Evolutionary conservation across 1,284 basidiomycete genomes (phyloP), one percentile per base, ranked within the genome.

Genomic region (Apiotrichum gracile): DNA sequence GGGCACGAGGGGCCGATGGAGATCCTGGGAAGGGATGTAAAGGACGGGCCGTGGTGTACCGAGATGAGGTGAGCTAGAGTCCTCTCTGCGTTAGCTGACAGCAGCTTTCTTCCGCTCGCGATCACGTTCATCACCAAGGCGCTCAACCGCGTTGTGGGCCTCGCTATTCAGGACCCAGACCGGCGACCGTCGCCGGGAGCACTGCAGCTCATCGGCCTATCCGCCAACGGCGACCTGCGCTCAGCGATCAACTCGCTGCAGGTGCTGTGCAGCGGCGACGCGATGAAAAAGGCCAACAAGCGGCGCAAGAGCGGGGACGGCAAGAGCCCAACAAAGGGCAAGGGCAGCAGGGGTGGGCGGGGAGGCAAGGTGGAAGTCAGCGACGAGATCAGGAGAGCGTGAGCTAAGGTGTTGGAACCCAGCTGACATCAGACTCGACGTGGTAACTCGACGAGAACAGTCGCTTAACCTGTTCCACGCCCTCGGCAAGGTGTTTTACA

Each of bases 201-300:
- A 0, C 63, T 96, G 1, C 85, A 92, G 51, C 72, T 84, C 6
- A 80, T 97, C 49, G 82, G 91, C 2, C 82, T 85, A 40, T 83
- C 87, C 0, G 82, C 87, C 0, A 86, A 86, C 63, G 94, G 94
- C 0, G 94, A 98, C 67, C 87, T 98, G 19, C 80, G 94, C 37
- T 89, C 87, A 53, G 94, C 93, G 0, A 82, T 96, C 57, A 97
- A 93, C 83, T 84, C 87, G 0, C 78, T 97, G 5, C 90, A 98
- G 66, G 90, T 97, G 67, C 80, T 79, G 5, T 73, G 70, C 37
- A 55, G 40, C 3, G 61, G 58, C 6, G 47, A 51, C 13, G 21
- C 31, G 1, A 14, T 52, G 13, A 51, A 54, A n/a, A 39, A 40
- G 27, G 19, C 29, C 2, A 26, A 25, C 17, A 34, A 57, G 38